Evolutionary conservation across 163 green algal genomes (phyloP).

Genomic region (Chlamydomonas reinhardtii): DNA sequence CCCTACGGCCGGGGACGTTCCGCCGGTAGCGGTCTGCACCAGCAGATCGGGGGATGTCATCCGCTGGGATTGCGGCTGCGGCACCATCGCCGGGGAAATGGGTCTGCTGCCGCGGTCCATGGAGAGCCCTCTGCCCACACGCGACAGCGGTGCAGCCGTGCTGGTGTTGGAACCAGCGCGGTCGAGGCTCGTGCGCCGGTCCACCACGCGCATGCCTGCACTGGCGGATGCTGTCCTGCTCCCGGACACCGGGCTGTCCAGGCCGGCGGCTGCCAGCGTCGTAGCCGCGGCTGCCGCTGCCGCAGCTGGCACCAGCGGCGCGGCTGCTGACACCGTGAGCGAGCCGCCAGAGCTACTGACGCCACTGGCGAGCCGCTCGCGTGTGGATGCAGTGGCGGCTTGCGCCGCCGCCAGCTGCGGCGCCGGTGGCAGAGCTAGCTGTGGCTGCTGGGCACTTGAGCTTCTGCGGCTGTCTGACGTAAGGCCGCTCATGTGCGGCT

Average conservation of each 20-base stretch:
- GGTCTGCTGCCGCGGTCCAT: no score
- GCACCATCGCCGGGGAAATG: no score
- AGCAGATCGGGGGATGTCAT: not conserved
- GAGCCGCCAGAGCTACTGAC: not conserved
- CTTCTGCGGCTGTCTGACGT: not conserved
- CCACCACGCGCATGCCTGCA: not conserved
- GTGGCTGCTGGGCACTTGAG: not conserved
- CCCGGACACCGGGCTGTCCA: not conserved
- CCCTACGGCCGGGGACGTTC: no score
- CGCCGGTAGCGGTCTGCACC: no score
- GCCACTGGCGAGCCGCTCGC: not conserved
- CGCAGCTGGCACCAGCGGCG: not conserved
- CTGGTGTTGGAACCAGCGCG: not conserved
- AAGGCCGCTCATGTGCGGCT: not conserved
- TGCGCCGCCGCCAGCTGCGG: not conserved
- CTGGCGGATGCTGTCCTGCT: no score
- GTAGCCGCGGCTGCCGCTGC: not conserved
- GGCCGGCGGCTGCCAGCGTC: not conserved
- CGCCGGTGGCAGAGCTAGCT: not conserved
- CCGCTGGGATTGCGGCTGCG: no score
- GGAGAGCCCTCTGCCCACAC: no score
- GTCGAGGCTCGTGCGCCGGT: not conserved
- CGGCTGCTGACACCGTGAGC: no score
- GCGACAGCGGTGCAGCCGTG: not conserved
- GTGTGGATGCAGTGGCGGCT: not conserved